phyloP scores from a whole-genome alignment of 2,329 filamentous ascomycete species.

The Aspergillus alliaceus region DNA sequence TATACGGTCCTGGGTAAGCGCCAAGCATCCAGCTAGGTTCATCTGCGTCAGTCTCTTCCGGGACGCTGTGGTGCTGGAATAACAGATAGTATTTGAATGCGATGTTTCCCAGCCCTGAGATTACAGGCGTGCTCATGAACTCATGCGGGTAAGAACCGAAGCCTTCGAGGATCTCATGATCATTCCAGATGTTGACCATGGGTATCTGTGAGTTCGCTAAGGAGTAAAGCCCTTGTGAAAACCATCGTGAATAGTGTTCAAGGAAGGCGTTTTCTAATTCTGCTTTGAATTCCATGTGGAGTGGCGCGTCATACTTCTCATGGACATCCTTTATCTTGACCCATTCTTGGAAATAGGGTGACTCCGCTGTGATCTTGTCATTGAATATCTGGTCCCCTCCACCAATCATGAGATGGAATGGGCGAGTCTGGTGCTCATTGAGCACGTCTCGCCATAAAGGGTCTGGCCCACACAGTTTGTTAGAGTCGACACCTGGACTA shows the following conservation, averaged over 20 bases:
- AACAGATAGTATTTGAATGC: slow-evolving; percentile 99
- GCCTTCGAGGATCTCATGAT: slow-evolving; percentile 89
- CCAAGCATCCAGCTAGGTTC: slow-evolving; percentile 94
- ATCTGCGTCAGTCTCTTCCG: slow-evolving; percentile 73
- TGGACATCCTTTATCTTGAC: slow-evolving; percentile 74
- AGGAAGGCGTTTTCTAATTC: slow-evolving; percentile 89
- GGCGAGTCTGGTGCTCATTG: slow-evolving; percentile 84
- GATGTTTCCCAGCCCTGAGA: slow-evolving; percentile 83
- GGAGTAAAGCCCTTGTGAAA: slow-evolving; percentile 91
- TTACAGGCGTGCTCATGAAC: slow-evolving; percentile 88
- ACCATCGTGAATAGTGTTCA: slow-evolving; percentile 88
- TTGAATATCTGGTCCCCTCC: slow-evolving; percentile 98
- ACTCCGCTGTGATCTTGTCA: slow-evolving; percentile 75
- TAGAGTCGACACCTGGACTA: slow-evolving; percentile 72
- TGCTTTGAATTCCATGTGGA: slow-evolving; percentile 78
- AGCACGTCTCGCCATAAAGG: slow-evolving; percentile 96
- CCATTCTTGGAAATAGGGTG: slow-evolving; percentile 79
- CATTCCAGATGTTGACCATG: slow-evolving; percentile 98
- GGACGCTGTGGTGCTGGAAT: slow-evolving; percentile 91
- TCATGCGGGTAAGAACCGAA: slow-evolving; percentile 90
- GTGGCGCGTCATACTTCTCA: slow-evolving; percentile 75
- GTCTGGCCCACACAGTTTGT: slow-evolving; percentile 86
- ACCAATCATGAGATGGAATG: slow-evolving; percentile 98
- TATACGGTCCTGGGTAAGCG: slow-evolving; percentile 78
- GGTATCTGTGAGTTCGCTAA: slow-evolving; percentile 92